phyloP scores from a whole-genome alignment of 352 stramenopile genomes.

The Detonula confervacea region DNA sequence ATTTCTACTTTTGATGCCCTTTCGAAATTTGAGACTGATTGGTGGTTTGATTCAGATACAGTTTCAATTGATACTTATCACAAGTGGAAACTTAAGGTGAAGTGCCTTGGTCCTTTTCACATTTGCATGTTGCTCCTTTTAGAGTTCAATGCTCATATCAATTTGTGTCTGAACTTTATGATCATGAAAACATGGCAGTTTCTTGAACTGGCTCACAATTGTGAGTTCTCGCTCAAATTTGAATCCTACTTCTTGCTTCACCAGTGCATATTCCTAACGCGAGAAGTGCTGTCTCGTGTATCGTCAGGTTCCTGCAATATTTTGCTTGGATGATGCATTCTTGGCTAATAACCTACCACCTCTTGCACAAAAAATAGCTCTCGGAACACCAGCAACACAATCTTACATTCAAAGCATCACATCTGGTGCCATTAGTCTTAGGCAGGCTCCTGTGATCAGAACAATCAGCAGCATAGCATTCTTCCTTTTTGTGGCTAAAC shows the following conservation, averaged over 20 bases:
- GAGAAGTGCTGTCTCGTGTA: too few species aligned
- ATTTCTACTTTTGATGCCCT: conserved; percentile 60
- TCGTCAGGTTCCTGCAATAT: conserved; percentile 57
- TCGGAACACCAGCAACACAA: conserved; percentile 30
- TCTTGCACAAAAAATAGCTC: conserved; percentile 30
- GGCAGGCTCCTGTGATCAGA: conserved; percentile 15
- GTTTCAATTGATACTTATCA: conserved; percentile 68
- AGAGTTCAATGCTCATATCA: background rate
- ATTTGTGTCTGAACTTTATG: background rate
- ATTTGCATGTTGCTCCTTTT: background rate
- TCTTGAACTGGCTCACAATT: conserved; percentile 74
- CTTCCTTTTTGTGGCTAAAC: conserved; percentile 56
- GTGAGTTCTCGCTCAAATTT: conserved; percentile 39
- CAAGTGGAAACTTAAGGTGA: conserved; percentile 58
- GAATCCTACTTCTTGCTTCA: too few species aligned
- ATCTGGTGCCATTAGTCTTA: background rate
- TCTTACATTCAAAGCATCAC: conserved; percentile 25
- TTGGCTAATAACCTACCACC: conserved; percentile 38
- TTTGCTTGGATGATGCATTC: conserved; percentile 68
- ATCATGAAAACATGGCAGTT: conserved; percentile 22
- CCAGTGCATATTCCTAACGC: too few species aligned
- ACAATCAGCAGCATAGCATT: conserved; percentile 57
- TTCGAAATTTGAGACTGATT: conserved; percentile 37
- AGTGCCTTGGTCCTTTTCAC: too few species aligned
- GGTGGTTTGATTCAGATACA: conserved; percentile 68